Conservation (phyloP, 257 asterid species). For the Solanum sitiens region DNA sequence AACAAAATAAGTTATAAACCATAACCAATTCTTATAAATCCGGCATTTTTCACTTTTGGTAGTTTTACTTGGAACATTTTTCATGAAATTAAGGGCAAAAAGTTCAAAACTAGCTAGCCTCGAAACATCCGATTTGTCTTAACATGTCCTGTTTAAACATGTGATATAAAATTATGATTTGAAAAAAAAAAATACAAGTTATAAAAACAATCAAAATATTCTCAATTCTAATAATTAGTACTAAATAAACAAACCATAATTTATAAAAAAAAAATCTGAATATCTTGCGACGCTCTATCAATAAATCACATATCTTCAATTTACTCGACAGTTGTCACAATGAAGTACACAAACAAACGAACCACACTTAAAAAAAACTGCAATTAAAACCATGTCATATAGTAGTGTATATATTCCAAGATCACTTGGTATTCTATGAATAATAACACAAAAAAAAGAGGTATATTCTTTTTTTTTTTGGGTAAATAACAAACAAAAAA, state of each 20-base stretch:
- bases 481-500: too few relatives aligned
- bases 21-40: background rate
- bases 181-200: rapidly evolving
- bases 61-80: background rate
- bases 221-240: too few relatives aligned
- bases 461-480: too few relatives aligned
- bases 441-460: too few relatives aligned
- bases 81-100: background rate
- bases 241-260: rapidly evolving
- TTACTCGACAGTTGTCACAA: background rate
- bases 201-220: too few relatives aligned
- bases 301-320: background rate
- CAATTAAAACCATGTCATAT: background rate
- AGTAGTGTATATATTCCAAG: background rate
- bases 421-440: background rate
- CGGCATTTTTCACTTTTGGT: background rate
- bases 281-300: too few relatives aligned
- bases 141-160: too few relatives aligned
- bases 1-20: background rate
- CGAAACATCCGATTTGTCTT: background rate
- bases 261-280: too few relatives aligned
- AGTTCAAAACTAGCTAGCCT: background rate
- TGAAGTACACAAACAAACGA: background rate
- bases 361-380: background rate
- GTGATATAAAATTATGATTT: background rate